Evolutionary conservation across 495 filamentous ascomycete species (phyloP).

Genomic region (Geoglossum glabrum): DNA sequence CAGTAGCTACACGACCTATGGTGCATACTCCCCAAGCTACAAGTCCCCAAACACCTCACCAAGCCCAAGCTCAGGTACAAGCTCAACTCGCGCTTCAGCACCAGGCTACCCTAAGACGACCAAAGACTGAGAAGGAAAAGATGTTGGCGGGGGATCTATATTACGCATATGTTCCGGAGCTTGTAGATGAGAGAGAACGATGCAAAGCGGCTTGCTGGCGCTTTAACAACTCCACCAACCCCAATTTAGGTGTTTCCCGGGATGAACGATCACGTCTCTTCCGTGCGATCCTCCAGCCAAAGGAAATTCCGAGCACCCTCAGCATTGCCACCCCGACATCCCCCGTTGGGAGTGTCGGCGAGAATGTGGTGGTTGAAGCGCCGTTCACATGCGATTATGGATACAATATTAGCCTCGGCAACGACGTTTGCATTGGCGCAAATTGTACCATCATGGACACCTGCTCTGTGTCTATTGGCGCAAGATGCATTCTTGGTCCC

Average conservation of each 20-base stretch:
- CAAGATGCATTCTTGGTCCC: slow-evolving; percentile 62
- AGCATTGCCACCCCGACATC: background rate
- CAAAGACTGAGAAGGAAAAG: slow-evolving; percentile 64
- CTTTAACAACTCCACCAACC: slow-evolving; percentile 80
- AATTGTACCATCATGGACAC: slow-evolving; percentile 81
- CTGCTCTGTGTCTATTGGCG: slow-evolving; percentile 51
- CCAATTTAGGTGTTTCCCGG: slow-evolving; percentile 49
- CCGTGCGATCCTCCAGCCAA: slow-evolving; percentile 40
- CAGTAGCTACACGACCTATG: background rate
- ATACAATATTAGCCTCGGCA: slow-evolving; percentile 78
- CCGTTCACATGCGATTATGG: slow-evolving; percentile 93
- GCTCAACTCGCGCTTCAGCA: slow-evolving; percentile 13
- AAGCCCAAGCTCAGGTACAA: slow-evolving; percentile 2
- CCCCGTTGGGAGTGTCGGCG: slow-evolving; percentile 9
- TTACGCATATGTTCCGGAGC: slow-evolving; percentile 51
- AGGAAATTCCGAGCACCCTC: background rate
- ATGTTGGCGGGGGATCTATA: slow-evolving; percentile 78
- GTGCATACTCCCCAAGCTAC: background rate
- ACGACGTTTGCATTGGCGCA: slow-evolving; percentile 67
- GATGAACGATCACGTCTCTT: slow-evolving; percentile 67
- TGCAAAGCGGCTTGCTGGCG: slow-evolving; percentile 70
- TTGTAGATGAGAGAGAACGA: slow-evolving; percentile 68
- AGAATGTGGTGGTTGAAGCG: slow-evolving; percentile 61
- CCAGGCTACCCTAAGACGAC: slow-evolving; percentile 6
- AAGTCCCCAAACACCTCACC: background rate